Base-by-base conservation (phyloP, 108 stramenopile species). In the Schizochytrium sp. region DNA sequence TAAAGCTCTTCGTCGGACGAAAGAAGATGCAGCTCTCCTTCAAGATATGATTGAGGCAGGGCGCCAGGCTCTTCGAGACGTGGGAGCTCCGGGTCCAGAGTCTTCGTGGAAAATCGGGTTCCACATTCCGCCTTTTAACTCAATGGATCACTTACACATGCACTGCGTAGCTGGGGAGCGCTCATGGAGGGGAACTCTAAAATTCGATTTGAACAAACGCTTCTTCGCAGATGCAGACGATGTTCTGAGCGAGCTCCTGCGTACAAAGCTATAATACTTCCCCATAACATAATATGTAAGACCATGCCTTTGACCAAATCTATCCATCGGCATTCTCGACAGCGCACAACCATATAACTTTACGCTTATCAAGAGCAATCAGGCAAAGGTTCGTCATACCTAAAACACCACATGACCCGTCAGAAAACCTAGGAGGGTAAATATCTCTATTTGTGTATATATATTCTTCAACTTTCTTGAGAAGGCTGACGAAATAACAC, bases 81-180 rank as follows among this genome's bases (percentile, higher is more conserved):
- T 83, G 28, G 76, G 53, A 17, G 76, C 76, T 5, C 76, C 76
- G 76, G 76, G 76, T 13, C 28, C 19, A n/a, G 76, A 83, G 76
- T 55, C 76, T 8, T n/a, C 17, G 17, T 83, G 76, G 76, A n/a
- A 38, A 12, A 87, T 89, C 42, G 73, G 73, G 13, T 89, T 89
- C 28, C 89, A 89, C 56, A 57, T 87, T n/a, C 89, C 89, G 4
- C 89, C 89, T 41, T 87, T 38, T 38, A 89, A 83, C 76, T 89
- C 89, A 13, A 57, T 87, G 8, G 89, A 89, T 4, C 89, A 89
- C 53, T 53, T 89, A 3, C 89, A 89, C 87, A 44, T 89, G 58
- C 89, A 89, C 53, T 87, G 87, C 56, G 19, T 87, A 2, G 87
- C 87, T 5, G 76, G 76, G 28, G 28, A 55, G 50, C 5, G n/a